Percentiles rank a stretch among this genome's conserved stretches.
Conservation (phyloP, 2,329 filamentous ascomycete genomes). For the Apiospora phragmitis region DNA sequence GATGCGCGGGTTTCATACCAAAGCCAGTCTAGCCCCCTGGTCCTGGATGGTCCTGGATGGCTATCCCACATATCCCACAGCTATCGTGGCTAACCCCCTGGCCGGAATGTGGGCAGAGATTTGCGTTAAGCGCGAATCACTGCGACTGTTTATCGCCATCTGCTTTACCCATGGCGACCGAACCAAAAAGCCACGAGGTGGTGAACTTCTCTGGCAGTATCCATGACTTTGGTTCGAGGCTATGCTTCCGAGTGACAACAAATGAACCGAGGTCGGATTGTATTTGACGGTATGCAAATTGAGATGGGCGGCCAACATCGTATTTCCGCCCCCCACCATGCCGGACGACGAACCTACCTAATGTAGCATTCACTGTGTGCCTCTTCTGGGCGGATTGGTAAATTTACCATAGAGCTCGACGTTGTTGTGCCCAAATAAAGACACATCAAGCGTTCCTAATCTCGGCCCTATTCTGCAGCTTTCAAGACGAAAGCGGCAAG, state of each 20-base stretch:
- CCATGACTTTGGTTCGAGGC: neutral
- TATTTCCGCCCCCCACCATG: neutral
- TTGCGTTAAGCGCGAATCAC: neutral
- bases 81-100: neutral
- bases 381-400: neutral
- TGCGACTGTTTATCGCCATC: neutral
- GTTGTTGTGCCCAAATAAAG: neutral
- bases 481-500: neutral
- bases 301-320: neutral
- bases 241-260: neutral
- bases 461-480: neutral
- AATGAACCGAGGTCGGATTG: too few species aligned
- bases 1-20: neutral
- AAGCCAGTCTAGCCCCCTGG: neutral
- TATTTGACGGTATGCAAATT: neutral
- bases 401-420: neutral
- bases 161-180: neutral
- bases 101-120: neutral
- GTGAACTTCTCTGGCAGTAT: too few species aligned
- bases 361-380: neutral
- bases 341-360: neutral
- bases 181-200: too few species aligned
- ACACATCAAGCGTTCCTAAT: neutral
- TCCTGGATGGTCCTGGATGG: neutral
- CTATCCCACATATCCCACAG: constrained; percentile 4